Percentiles rank a stretch among this genome's conserved stretches.
Conservation (phyloP, 495 filamentous ascomycete genomes). For the Penicillium odoratum region DNA sequence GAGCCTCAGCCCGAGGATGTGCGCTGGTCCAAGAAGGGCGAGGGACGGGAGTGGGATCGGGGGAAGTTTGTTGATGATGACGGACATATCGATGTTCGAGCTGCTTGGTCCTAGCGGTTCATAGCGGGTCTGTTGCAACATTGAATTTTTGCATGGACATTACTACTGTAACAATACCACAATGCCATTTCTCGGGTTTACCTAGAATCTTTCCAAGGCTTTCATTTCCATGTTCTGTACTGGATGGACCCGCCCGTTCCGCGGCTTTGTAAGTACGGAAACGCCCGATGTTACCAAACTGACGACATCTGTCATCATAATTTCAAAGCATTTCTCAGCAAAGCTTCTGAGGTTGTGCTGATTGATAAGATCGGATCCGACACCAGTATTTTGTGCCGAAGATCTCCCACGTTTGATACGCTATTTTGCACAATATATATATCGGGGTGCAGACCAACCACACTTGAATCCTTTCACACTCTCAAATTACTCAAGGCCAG, state of each 20-base stretch:
- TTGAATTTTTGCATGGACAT: too few relatives aligned
- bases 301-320: conserved; percentile 11
- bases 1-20: conserved; percentile 65
- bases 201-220: too few relatives aligned
- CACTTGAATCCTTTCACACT: background rate
- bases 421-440: background rate
- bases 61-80: conserved; percentile 74
- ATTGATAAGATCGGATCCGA: conserved; percentile 17
- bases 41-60: conserved; percentile 87
- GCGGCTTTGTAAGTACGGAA: conserved; percentile 40
- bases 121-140: background rate
- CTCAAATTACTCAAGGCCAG: too few relatives aligned
- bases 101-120: conserved; percentile 33
- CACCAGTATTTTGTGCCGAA: background rate
- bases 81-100: conserved; percentile 55
- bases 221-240: too few relatives aligned
- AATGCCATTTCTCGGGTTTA: too few relatives aligned
- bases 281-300: conserved; percentile 3
- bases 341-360: background rate
- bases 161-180: too few relatives aligned
- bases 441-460: background rate
- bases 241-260: conserved; percentile 16
- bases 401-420: background rate
- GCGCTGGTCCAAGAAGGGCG: conserved; percentile 75
- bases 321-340: background rate